Evolutionary conservation across 2,329 filamentous ascomycete genomes (phyloP).

Genomic region (Alternaria sp.): DNA sequence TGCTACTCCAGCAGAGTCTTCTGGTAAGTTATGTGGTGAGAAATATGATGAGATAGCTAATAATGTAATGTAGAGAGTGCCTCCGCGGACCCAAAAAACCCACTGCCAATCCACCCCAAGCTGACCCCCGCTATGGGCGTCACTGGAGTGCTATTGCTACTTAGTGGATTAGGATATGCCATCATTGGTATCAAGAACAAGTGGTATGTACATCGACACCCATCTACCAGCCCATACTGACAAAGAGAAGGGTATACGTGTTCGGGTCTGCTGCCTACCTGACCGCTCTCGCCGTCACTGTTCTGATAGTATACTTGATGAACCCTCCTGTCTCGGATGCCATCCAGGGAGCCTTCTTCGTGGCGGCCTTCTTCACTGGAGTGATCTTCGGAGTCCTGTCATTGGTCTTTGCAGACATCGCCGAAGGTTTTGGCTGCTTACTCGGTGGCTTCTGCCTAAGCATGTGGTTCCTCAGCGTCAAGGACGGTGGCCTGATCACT

Average conservation of each 20-base stretch:
- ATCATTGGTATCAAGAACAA: slow-evolving; percentile 83
- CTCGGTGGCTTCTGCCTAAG: slow-evolving; percentile 83
- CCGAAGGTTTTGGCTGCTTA: slow-evolving; percentile 83
- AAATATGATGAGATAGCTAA: not conserved
- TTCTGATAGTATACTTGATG: slow-evolving; percentile 90
- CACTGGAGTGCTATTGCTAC: slow-evolving; percentile 76
- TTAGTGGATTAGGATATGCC: slow-evolving; percentile 72
- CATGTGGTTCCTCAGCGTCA: slow-evolving; percentile 89
- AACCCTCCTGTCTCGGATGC: slow-evolving; percentile 74
- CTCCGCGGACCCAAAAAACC: slow-evolving; percentile 20
- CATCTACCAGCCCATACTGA: slow-evolving; percentile 17
- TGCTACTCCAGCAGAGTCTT: slow-evolving; percentile 25
- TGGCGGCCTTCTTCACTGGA: slow-evolving; percentile 76
- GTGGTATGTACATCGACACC: slow-evolving; percentile 52
- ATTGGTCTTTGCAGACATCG: slow-evolving; percentile 82
- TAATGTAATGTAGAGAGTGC: slow-evolving; percentile 9
- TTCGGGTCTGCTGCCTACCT: slow-evolving; percentile 82
- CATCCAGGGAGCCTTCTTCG: slow-evolving; percentile 85
- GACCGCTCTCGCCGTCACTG: slow-evolving; percentile 73
- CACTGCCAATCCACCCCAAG: slow-evolving; percentile 72
- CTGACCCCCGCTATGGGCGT: slow-evolving; percentile 84
- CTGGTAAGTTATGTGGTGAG: slow-evolving; percentile 17
- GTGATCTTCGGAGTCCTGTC: slow-evolving; percentile 74
- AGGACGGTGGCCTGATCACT: slow-evolving; percentile 74
- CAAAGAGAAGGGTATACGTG: slow-evolving; percentile 42